Evolutionary conservation across 768 basidiomycete genomes (phyloP).

Genomic region (Scleroderma citrinum): DNA sequence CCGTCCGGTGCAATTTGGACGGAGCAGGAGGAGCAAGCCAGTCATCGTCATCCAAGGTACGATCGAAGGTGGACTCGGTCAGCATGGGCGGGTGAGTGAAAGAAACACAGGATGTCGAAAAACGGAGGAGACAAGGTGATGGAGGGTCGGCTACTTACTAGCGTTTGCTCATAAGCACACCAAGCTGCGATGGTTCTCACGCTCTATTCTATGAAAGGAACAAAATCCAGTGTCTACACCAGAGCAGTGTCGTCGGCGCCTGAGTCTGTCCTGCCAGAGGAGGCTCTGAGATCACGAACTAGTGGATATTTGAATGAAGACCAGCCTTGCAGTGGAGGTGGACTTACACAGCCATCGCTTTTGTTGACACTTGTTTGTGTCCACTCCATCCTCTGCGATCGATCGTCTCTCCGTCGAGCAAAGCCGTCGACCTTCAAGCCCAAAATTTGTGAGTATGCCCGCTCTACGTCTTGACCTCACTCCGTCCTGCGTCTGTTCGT

Average conservation of each 20-base stretch:
- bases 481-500: background rate
- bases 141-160: no score
- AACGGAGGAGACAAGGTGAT: background rate
- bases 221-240: background rate
- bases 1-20: conserved; percentile 48
- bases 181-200: background rate
- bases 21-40: conserved; percentile 50
- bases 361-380: conserved; percentile 23
- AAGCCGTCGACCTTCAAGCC: conserved; percentile 44
- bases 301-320: no score
- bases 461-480: conserved; percentile 1
- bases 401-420: conserved; percentile 6
- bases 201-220: background rate
- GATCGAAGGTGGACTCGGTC: conserved; percentile 51
- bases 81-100: conserved; percentile 38
- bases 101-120: background rate
- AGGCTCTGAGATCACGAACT: no score
- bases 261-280: no score
- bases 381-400: background rate
- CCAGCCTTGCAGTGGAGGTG: background rate
- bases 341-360: conserved; percentile 16
- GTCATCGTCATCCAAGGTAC: conserved; percentile 65
- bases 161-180: no score
- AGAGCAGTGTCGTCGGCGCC: background rate
- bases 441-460: conserved; percentile 47